Evolutionary conservation across 495 filamentous ascomycete species (phyloP).

Genomic region (Rusavskia elegans): DNA sequence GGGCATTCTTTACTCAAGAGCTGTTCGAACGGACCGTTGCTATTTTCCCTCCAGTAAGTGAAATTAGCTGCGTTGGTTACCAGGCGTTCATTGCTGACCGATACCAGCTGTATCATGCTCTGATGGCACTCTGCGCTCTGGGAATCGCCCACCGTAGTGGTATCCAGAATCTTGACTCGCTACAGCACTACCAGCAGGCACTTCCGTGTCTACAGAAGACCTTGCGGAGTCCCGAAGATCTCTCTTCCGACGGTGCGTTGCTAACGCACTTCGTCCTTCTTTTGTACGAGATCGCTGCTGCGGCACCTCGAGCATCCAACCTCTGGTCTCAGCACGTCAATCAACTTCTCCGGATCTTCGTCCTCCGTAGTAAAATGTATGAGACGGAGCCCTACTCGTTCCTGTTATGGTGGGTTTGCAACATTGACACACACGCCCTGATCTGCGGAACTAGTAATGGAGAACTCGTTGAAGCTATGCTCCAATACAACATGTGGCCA

Average conservation of each 20-base stretch:
- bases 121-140: slow-evolving; percentile 43
- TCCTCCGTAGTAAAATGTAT: slow-evolving; percentile 28
- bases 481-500: slow-evolving; percentile 34
- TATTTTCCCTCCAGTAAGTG: slow-evolving; percentile 34
- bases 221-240: slow-evolving; percentile 29
- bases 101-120: slow-evolving; percentile 39
- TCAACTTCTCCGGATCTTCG: slow-evolving; percentile 34
- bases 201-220: slow-evolving; percentile 32
- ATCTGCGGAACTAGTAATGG: slow-evolving; percentile 36
- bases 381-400: slow-evolving; percentile 33
- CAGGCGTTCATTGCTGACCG: slow-evolving; percentile 1
- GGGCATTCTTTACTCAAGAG: slow-evolving; percentile 17
- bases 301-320: slow-evolving; percentile 27
- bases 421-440: slow-evolving; percentile 40
- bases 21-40: slow-evolving; percentile 31
- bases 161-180: slow-evolving; percentile 28
- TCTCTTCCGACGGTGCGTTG: slow-evolving; percentile 40
- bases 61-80: slow-evolving; percentile 1
- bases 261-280: slow-evolving; percentile 45
- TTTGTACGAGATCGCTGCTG: slow-evolving; percentile 39
- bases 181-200: slow-evolving; percentile 41
- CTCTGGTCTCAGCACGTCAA: slow-evolving; percentile 41
- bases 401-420: slow-evolving; percentile 39
- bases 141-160: slow-evolving; percentile 33
- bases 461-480: slow-evolving; percentile 30